These are phyloP conservation scores for Neurospora pannonica DNA, from an alignment of 495 filamentous ascomycete genomes.

Conservation along the genomic window DNA sequence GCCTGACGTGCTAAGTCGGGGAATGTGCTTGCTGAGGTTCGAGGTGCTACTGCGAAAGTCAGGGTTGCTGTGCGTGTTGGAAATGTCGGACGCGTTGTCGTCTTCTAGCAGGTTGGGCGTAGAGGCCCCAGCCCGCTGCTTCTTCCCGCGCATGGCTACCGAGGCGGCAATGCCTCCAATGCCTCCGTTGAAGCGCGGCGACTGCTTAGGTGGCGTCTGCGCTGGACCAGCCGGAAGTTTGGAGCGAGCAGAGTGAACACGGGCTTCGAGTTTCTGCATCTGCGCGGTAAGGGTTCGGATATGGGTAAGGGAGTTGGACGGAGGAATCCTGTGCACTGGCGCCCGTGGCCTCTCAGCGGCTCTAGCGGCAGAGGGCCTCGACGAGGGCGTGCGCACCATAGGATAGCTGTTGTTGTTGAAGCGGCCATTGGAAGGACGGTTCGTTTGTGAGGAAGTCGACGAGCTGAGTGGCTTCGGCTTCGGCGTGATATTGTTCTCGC, in stretches of 20 bases:
- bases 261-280: slow-evolving; percentile 90
- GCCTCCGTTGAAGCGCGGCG: slow-evolving; percentile 53
- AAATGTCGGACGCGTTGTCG: slow-evolving; percentile 28
- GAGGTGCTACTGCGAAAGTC: slow-evolving; percentile 28
- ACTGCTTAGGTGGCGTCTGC: slow-evolving; percentile 70
- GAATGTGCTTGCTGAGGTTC: slow-evolving; percentile 36
- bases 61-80: slow-evolving; percentile 14
- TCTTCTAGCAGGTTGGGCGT: slow-evolving; percentile 36
- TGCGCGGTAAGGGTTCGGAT: slow-evolving; percentile 88
- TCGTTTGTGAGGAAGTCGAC: slow-evolving; percentile 12
- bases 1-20: slow-evolving; percentile 40
- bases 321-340: slow-evolving; percentile 45
- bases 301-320: slow-evolving; percentile 82
- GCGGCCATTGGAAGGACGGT: background rate
- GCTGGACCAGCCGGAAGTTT: slow-evolving; percentile 71
- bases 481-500: slow-evolving; percentile 40
- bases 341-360: slow-evolving; percentile 10
- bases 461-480: slow-evolving; percentile 31
- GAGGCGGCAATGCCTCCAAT: slow-evolving; percentile 56
- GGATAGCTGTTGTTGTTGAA: background rate
- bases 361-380: slow-evolving; percentile 16
- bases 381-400: slow-evolving; percentile 22
- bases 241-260: slow-evolving; percentile 86
- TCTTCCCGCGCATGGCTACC: slow-evolving; percentile 67
- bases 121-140: slow-evolving; percentile 56